Evolutionary conservation across 2,329 filamentous ascomycete genomes (phyloP).

Genomic region (Talaromyces sp.): DNA sequence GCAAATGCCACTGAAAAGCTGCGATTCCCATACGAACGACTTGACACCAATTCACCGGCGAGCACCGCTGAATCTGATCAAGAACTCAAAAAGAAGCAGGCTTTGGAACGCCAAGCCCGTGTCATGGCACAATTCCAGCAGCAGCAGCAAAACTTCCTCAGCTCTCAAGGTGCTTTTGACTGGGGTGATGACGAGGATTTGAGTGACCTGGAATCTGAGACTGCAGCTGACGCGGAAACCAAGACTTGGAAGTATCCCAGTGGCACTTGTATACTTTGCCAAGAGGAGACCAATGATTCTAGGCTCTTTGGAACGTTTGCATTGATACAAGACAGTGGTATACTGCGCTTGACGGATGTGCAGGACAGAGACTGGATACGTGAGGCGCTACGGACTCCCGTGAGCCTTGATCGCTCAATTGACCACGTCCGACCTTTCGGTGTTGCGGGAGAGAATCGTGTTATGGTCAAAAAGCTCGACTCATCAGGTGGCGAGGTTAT

Average conservation of each 20-base stretch:
- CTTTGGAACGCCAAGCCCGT: slow-evolving; percentile 80
- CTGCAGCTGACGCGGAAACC: slow-evolving; percentile 56
- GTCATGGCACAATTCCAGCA: slow-evolving; percentile 99
- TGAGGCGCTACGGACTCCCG: slow-evolving; percentile 74
- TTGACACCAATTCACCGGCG: slow-evolving; percentile 80
- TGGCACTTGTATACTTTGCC: slow-evolving; percentile 92
- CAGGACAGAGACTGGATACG: slow-evolving; percentile 77
- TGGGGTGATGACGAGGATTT: slow-evolving; percentile 85
- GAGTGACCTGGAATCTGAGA: slow-evolving; percentile 57
- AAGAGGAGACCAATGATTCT: slow-evolving; percentile 89
- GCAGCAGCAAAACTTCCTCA: slow-evolving; percentile 92
- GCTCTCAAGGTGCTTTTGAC: slow-evolving; percentile 80
- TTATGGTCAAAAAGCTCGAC: slow-evolving; percentile 71
- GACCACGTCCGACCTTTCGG: slow-evolving; percentile 84
- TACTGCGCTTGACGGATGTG: slow-evolving; percentile 82
- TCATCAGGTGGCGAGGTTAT: slow-evolving; percentile 67
- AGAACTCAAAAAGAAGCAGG: slow-evolving; percentile 84
- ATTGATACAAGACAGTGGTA: slow-evolving; percentile 77
- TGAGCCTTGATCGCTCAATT: slow-evolving; percentile 78
- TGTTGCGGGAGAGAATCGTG: slow-evolving; percentile 80
- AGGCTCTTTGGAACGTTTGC: slow-evolving; percentile 91
- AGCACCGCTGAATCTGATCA: slow-evolving; percentile 56
- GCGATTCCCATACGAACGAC: slow-evolving; percentile 67
- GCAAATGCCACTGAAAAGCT: slow-evolving; percentile 60
- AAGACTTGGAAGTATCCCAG: slow-evolving; percentile 86